A percentile compares a stretch with the other conserved stretches of the same genome.
Evolutionary conservation across 768 basidiomycete species (phyloP).

Genomic region (Pleurotus salmoneostramineus): DNA sequence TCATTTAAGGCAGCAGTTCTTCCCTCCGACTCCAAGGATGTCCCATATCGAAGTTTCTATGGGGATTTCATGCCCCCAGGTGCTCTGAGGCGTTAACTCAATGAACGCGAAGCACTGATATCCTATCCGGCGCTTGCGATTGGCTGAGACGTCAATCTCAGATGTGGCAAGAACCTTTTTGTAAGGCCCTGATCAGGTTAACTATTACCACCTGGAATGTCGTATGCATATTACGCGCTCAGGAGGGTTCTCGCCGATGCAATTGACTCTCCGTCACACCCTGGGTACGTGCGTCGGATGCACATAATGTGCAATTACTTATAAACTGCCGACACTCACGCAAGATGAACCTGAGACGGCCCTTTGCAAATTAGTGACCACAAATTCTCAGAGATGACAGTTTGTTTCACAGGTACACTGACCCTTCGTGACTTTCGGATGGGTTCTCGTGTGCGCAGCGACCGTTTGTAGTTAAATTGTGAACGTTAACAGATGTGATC

Average conservation of each 20-base stretch:
- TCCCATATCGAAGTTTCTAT: not conserved
- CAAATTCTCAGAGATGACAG: not conserved
- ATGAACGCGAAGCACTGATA: no score
- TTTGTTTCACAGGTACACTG: not conserved
- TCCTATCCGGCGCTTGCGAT: not conserved
- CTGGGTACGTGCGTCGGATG: not conserved
- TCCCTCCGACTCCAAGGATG: not conserved
- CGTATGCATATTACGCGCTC: not conserved
- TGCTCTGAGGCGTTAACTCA: no score
- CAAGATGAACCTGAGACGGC: no score
- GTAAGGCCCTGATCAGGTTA: not conserved
- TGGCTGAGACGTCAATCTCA: not conserved
- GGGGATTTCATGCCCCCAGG: no score
- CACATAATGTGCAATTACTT: no score
- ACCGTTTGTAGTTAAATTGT: not conserved
- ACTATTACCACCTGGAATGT: not conserved
- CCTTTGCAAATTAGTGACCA: no score
- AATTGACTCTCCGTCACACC: not conserved
- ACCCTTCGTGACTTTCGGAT: not conserved
- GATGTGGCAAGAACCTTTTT: not conserved
- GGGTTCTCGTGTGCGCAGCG: not conserved
- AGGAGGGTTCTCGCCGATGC: not conserved
- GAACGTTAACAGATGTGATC: not conserved
- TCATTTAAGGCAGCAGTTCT: not conserved
- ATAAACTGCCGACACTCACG: no score